Percentiles rank a stretch among this genome's conserved stretches.
These are phyloP conservation scores for Pyrrhoderma noxium DNA, from an alignment of 1,284 basidiomycete species.

Conservation along the genomic window DNA sequence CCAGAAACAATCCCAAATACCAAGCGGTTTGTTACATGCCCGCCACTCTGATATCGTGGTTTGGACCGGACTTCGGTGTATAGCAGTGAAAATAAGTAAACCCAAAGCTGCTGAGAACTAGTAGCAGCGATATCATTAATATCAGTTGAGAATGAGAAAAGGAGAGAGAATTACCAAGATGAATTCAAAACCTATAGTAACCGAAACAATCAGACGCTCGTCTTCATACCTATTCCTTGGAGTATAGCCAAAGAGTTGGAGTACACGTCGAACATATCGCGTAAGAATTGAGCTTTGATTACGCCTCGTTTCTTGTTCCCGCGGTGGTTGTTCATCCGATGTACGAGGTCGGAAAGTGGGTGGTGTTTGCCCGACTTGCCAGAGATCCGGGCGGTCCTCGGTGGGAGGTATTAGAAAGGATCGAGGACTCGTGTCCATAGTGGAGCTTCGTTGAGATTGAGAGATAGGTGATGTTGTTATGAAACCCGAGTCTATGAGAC, in stretches of 20 bases:
- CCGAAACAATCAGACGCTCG: constrained; percentile 49
- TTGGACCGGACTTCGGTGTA: constrained; percentile 41
- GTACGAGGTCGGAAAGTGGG: not conserved
- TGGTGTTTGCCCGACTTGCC: not conserved
- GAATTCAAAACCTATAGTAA: constrained; percentile 46
- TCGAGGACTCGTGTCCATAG: no score
- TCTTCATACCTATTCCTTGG: constrained; percentile 47
- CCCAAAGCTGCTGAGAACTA: constrained; percentile 50
- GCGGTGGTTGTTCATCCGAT: not conserved
- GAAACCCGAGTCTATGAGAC: constrained; percentile 4
- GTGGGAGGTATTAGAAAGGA: not conserved
- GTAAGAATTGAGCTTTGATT: not conserved
- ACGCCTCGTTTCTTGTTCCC: no score
- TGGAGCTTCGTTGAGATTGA: not conserved
- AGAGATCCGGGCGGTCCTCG: constrained; percentile 8
- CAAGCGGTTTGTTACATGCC: constrained; percentile 61
- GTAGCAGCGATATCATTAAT: not conserved
- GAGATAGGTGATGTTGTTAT: constrained; percentile 1
- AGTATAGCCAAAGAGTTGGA: constrained; percentile 51
- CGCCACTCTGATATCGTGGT: constrained; percentile 47
- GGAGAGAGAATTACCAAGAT: constrained; percentile 29
- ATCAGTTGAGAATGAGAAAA: no score
- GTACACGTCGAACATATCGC: constrained; percentile 21
- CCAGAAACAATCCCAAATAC: constrained; percentile 68
- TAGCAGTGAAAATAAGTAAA: constrained; percentile 44